Base-by-base conservation (phyloP, 1,139 yeast genomes). In the Pichia sp. region DNA sequence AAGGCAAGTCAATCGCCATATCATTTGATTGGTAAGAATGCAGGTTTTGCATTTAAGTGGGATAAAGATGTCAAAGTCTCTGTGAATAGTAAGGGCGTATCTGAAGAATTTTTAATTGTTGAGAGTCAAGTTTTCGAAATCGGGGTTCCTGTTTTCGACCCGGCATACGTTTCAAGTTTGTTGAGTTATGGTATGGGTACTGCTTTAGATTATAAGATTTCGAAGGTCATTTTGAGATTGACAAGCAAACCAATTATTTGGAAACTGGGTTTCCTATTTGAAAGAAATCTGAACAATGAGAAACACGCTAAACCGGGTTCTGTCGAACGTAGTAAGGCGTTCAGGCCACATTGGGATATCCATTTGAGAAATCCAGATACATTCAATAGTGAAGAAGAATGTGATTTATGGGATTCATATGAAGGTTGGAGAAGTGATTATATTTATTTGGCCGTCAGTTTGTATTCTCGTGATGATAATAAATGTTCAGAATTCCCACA, bases 351-450 rank as follows among this genome's bases (percentile, higher is more conserved):
- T 64, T 85, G 85, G 62, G 79, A 84, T 2, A 76, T 91, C 4
- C 68, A 77, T 15, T 66, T 90, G 34, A 73, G 71, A 48, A 83
- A 87, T 60, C 96, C 96, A 0, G 71, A 76, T 4, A 79, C 67
- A 56, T 80, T 87, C 12, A 55, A 66, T 4, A 44, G 20, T 34
- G 51, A 51, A 3, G 53, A 53, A 31, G 74, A 76, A 46, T 45
- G 55, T 6, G 63, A 68, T 3, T 63, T 60, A 0, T 83, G 85
- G 62, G 98, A 93, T 64, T 87, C 96, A 0, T 93, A 84, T 59
- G 65, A 65, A 14, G 94, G 89, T 0, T 93, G 85, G 69, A 72
- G 98, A 63, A 83, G 94, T 55, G 82, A 87, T 46, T 88, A 82
- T 58, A 72, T 90, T 15, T 96, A 89, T 60, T 69, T 93, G 76